A percentile compares a stretch with the other conserved stretches of the same genome.
Conservation (phyloP, 768 basidiomycete genomes). For the Paxillus ammoniavirescens region DNA sequence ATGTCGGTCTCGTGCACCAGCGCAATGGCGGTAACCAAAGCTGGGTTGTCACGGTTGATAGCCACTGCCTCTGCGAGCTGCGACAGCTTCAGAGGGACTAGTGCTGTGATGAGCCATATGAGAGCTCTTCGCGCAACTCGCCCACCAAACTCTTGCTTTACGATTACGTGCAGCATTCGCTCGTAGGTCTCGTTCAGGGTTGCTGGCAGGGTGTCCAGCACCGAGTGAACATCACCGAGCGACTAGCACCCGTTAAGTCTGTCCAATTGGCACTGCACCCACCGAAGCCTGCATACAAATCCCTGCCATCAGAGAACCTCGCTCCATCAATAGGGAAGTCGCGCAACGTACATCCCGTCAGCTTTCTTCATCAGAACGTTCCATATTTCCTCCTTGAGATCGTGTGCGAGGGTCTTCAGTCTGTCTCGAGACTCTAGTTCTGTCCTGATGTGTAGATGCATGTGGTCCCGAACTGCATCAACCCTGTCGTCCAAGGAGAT, state of each 20-base stretch:
- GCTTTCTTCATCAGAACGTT: background rate
- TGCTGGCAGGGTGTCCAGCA: conserved; percentile 1
- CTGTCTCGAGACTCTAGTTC: no score
- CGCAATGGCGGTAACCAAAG: background rate
- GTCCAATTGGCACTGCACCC: conserved; percentile 8
- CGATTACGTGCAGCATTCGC: background rate
- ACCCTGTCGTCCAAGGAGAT: no score
- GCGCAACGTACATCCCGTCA: conserved; percentile 1
- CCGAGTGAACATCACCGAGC: background rate
- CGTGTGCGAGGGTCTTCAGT: no score
- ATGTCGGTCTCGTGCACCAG: background rate
- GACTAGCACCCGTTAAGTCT: background rate
- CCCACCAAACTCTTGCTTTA: background rate
- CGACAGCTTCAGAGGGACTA: background rate
- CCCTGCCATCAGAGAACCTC: no score
- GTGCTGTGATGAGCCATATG: background rate
- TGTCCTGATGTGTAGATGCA: no score
- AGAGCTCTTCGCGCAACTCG: background rate
- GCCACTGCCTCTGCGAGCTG: background rate
- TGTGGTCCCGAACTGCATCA: no score
- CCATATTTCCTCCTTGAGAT: no score
- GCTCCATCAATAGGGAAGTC: no score
- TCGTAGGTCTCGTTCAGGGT: conserved; percentile 2
- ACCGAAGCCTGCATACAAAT: conserved; percentile 2
- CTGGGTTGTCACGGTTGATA: background rate